Evolutionary conservation across 345 rosid genomes (phyloP).

Genomic region (Hibiscus trionum): DNA sequence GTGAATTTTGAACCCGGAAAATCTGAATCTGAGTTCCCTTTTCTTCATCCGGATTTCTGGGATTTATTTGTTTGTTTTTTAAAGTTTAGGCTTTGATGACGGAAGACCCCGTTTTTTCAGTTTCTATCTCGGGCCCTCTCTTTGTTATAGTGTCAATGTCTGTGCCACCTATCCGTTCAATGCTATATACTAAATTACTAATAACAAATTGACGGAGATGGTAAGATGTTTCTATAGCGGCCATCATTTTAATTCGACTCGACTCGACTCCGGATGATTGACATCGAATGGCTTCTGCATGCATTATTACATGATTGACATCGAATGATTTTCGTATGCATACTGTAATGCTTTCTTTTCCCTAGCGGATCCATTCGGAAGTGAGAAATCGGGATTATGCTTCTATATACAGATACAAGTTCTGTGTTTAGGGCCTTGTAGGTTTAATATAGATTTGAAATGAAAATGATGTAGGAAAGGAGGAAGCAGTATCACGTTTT

Average conservation of each 20-base stretch:
- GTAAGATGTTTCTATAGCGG: background rate
- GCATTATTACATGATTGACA: background rate
- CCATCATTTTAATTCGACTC: background rate
- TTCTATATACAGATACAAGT: no score
- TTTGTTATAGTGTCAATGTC: background rate
- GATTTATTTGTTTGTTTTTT: slow-evolving; percentile 3
- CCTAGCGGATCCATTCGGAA: no score
- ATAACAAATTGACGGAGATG: no score
- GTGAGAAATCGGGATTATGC: no score
- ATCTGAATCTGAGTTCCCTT: slow-evolving; percentile 3
- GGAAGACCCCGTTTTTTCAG: slow-evolving; percentile 4
- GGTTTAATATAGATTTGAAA: no score
- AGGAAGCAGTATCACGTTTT: background rate
- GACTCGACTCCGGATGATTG: background rate
- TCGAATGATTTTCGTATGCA: background rate
- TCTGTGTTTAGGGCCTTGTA: no score
- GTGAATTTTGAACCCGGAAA: slow-evolving; percentile 3
- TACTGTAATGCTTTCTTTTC: background rate
- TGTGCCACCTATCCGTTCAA: background rate
- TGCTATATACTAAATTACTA: background rate
- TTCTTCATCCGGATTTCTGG: slow-evolving; percentile 22
- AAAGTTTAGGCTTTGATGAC: slow-evolving; percentile 2
- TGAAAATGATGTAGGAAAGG: background rate
- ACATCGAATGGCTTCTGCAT: background rate
- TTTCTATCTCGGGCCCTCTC: background rate